Evolutionary conservation across 768 basidiomycete species (phyloP), one percentile per base, ranked within the genome.

Genomic region (Termitomyces heimii): DNA sequence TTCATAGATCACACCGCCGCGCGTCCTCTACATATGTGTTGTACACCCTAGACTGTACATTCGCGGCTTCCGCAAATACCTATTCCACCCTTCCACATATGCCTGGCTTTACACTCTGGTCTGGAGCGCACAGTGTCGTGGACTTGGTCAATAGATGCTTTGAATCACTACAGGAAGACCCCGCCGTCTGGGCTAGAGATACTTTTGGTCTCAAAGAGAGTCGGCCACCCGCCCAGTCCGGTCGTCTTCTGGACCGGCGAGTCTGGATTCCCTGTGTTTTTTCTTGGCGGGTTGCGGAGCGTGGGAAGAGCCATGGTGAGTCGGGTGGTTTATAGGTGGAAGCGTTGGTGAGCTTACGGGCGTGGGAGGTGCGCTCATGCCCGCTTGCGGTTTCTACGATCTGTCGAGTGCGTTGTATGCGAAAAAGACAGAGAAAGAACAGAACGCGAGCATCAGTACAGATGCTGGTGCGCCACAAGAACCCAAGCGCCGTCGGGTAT

Each of bases 61-160:
- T 1, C 57, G 70, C 5, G 68, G 84, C 1, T 88, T 92, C 62
- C 66, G 76, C 4, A 67, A 76, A 3, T 92, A 88, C 64, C 69
- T 92, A 2, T 84, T 90, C 61, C 82, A 84, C 49, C 71, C 78
- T 0, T 62, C 73, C 18, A 89, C 85, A n/a, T 73, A 70, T 34
- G 63, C 65, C 14, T 91, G 89, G 87, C 76, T 92, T 20, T 88
- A 92, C 57, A 84, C 87, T 5, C 93, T 93, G 88, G 81, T 94
- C 4, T 94, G 92, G 92, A 89, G 87, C 90, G 1, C 85, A 40
- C 39, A 40, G 39, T n/a, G 39, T 40, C 39, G 68, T 72, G 0
- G 84, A 86, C 62, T 92, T 94, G 92, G 86, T 89, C 0, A 67
- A 79, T 22, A 75, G 73, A 35, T 77, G 79, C 34, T 91, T 92